Evolutionary conservation across 176 grass and related monocot genomes (phyloP), one percentile per base, ranked within the genome.

Genomic region (Carex cristatella): DNA sequence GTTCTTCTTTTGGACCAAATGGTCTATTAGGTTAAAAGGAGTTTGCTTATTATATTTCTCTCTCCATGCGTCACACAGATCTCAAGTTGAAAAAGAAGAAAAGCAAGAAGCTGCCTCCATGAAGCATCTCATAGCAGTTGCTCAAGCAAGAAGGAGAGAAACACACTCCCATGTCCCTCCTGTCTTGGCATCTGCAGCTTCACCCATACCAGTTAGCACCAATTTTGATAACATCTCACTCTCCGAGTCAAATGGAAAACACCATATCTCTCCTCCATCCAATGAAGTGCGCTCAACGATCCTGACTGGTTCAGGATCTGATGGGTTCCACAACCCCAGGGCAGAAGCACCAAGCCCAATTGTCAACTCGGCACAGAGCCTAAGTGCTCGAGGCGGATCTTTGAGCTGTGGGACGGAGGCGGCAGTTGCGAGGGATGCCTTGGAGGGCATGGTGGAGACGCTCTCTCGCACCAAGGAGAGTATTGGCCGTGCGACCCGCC

Each of bases 401-500:
- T 67, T 83, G 61, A 83, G 81, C 42, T 69, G 81, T 61, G 81
- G 81, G 10, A 69, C 62, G 4, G 93, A 94, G 87, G 91, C 91
- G 38, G 87, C 86, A 86, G 86, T 84, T 61, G 88, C 91, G 86
- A 81, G 88, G 56, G 93, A 87, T 84, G 72, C 91, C 83, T 95
- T 98, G 79, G 92, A 90, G 91, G 88, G 87, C 85, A 93, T 94
- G 66, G 83, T 98, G 62, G 75, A 85, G 79, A 92, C 84, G 16
- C 60, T 98, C 44, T 90, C 96, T 65, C 92, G 96, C 86, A 95
- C 96, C 69, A 98, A 98, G 87, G 96, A 98, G 30, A 95, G 88
- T 87, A 98, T 98, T 88, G 88, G 93, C 46, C 91, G 90, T 19
- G 96, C 96, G 57, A 98, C 96, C 12, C 91, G 91, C 42, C 88